Base-by-base conservation (phyloP, 2,329 filamentous ascomycete genomes). In the Claviceps citrina region DNA sequence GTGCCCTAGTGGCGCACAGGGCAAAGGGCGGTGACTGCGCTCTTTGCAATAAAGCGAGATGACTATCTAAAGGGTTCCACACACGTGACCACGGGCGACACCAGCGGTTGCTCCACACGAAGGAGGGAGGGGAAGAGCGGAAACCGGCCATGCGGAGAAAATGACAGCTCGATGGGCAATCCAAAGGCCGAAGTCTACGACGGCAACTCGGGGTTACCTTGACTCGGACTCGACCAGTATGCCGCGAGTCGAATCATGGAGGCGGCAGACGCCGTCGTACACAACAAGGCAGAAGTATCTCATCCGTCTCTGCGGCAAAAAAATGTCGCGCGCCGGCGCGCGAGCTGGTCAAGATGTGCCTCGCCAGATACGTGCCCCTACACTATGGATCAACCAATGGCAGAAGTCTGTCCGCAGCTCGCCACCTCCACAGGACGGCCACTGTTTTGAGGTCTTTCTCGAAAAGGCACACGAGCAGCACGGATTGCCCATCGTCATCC, bases 251-350 rank as follows among this genome's bases (percentile, higher is more conserved):
- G 10, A 0, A 37, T 49, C 2, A 41, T 43, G 15, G 12, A 15
- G 7, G 15, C 31, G 9, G 38, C 33, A 5, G 32, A 43, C 18
- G 15, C 66, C 4, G 66, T 79, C 37, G 66, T 81, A 20, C 75
- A 69, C 48, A 57, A 55, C 26, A 65, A 62, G 6, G 63, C 62
- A 7, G 54, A 60, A 33, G 49, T 49, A 9, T 57, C 46, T 7
- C 60, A 49, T 47, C 43, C 51, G 1, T 42, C 47, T 1, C 43
- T 64, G 0, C 38, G 47, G 5, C 19, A n/a, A 0, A 18, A 49
- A 7, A 64, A 64, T 39, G 38, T 62, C 1, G n/a, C 22, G 0
- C 51, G 0, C 51, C 58, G 0, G 58, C 54, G 0, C 44, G 47
- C n/a, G 48, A 54, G 10, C 44, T 65, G 2, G 48, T 51, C 1